Evolutionary conservation across 768 basidiomycete species (phyloP), one percentile per base, ranked within the genome.

Genomic region (Amanita thiersii): DNA sequence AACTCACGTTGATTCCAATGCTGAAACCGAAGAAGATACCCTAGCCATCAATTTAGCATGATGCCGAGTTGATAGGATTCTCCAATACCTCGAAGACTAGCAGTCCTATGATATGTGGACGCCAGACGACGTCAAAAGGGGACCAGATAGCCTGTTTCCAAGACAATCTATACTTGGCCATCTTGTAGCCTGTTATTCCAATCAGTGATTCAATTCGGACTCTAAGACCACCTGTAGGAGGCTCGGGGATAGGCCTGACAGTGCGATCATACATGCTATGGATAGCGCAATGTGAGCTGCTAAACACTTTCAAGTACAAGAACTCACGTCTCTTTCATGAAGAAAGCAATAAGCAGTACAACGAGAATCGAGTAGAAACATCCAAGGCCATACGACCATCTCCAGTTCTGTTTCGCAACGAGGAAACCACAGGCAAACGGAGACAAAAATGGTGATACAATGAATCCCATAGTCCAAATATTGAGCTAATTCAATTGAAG

Each of bases 381-480:
- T 0, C 76, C 81, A 25, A 79, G 75, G 11, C 77, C 79, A 45
- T 83, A 83, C 14, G 78, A 66, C 79, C 80, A 81, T 33, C 78
- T 58, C 75, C 75, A 81, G 38, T 61, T 66, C 12, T 70, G 65
- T 4, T 72, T 63, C 0, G 78, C 79, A 2, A 77, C 76, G 3
- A 83, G 62, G 64, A 81, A 85, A 3, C 82, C 81, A 47, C 81
- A 77, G 0, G 73, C 66, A 51, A 80, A 81, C 0, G 81, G 82
- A 2, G 77, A 79, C 7, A 75, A 50, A 63, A 77, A 77, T 7
- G 75, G 78, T 10, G 78, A 78, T 19, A 81, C 55, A 51, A 84
- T 70, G 60, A 83, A 80, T 1, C 79, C 82, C 70, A 84, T 76
- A 2, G 80, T 82, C 81, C 80, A 82, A 37, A 78, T 58, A 48